Base-by-base conservation (phyloP, 129 eudicot species). In the Kitagawia praeruptora region DNA sequence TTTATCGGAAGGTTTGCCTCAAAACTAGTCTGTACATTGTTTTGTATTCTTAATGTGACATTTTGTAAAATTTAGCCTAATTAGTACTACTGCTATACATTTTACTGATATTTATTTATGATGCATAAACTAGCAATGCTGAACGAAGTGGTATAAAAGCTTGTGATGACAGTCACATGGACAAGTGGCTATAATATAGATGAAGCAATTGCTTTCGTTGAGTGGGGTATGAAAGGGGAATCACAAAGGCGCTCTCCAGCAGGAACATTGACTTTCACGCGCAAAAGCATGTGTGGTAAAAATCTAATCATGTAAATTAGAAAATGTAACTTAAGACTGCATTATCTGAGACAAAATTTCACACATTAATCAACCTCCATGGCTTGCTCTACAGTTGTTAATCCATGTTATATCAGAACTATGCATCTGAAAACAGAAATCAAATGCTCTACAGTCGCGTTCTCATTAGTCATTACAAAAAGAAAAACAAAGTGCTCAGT, bases 151-250 rank as follows among this genome's bases (percentile, higher is more conserved):
- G n/a, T n/a, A n/a, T n/a, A n/a, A n/a, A n/a, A n/a, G n/a, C n/a
- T n/a, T n/a, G n/a, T n/a, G 98, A 95, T 95, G 97, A 95, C 98
- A 58, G 89, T 92, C 42, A 92, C 98, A 13, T 95, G 98, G 98
- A 95, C 98, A 45, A 95, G 98, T 83, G 98, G 98, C 67, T 95
- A 95, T 81, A 90, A 89, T 85, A 87, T 90, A 47, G 92, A 92
- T 89, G 97, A 94, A 83, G 98, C 98, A 5, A 77, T 84, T 80
- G 92, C 98, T 74, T 90, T 95, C 61, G 94, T 95, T n/a, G 91
- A 90, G 79, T 92, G 97, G 98, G 96, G 98, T 73, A 42, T 49
- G 80, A 78, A 76, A 58, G 91, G 92, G 31, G 74, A 80, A 18
- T 21, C 6, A 16, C 75, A 78, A 74, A 80, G 23, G 69, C 96